Evolutionary conservation across 75 land plant species (phyloP), one percentile per base, ranked within the genome.

Genomic region (Cunninghamia lanceolata): DNA sequence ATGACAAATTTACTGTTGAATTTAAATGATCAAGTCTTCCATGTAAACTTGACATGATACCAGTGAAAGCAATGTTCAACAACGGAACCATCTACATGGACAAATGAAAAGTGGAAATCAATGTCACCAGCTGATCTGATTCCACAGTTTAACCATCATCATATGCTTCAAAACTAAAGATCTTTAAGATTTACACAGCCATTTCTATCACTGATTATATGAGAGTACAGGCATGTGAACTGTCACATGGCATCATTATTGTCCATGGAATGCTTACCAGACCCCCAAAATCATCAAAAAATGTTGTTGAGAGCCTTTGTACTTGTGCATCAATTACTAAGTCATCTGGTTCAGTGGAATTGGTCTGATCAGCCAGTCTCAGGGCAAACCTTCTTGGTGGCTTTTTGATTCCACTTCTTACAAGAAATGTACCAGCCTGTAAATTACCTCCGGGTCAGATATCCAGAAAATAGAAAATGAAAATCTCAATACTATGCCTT

Each of bases 261-360:
- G 35, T 36, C 32, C 19, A 0, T 28, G 3, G 1, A 52, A 53
- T 38, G n/a, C 95, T 92, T 84, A 98, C 99, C 95, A 97, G 45
- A 71, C 98, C 99, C 30, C 95, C 94, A 90, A 91, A 98, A 87
- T 98, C 99, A 92, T 98, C 99, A 94, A 90, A 98, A 40, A 96
- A 50, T 35, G 95, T 94, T 45, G 89, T 95, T 84, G 99, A 97
- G 76, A 94, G 89, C 34, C 92, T 89, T 85, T 89, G 85, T 46
- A 97, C 83, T 88, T 94, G 90, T 39, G 94, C 95, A 93, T 94
- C 96, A 86, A 93, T 89, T 47, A 92, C 91, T 77, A 91, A 85
- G 75, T 91, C 91, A 88, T 94, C 94, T 30, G 94, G 87, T 82
- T 91, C 84, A 88, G 87, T 86, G 16, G 91, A 87, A 68, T 73